Evolutionary conservation across 2,329 filamentous ascomycete genomes (phyloP), one percentile per base, ranked within the genome.

Genomic region (Alternaria metachromatica): DNA sequence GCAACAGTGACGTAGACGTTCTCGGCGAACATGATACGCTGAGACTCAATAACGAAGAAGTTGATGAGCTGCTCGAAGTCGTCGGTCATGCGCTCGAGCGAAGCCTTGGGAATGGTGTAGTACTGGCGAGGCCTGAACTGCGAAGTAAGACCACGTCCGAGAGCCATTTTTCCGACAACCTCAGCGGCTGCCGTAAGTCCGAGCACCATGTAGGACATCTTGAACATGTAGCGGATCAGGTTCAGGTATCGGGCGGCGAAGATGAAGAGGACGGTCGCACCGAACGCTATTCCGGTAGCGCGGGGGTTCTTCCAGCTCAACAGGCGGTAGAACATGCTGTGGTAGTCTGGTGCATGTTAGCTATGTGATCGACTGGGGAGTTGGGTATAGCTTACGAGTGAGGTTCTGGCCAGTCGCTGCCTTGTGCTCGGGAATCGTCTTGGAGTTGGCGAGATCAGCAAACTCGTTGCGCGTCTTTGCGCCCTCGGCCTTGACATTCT

Each of bases 1-100:
- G 83, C 84, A 75, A 87, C 78, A 13, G 88, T 90, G 63, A 85
- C 86, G 63, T 85, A 84, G 59, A 89, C 82, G 72, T 90, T 90
- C 83, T 90, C 88, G 30, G 87, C 88, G 71, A 90, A 90, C 63
- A 90, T 77, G 67, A 90, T 84, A 62, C 88, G 86, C 82, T 90
- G 88, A 76, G 88, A 87, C 76, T 90, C 88, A 66, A 90, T 89
- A 70, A 90, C 84, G 79, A 90, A 88, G 81, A 90, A 90, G 82
- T 90, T 89, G 80, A 87, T 83, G 58, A 90, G 82, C 80, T 90
- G 87, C 77, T 88, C 87, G 13, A 89, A 76, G 75, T 90, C 88
- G 68, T 88, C 88, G 53, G 88, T 80, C 21, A 87, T 79, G 62
- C 84, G 86, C 77, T 90, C 88, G 37, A 89, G 82, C 53, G 86